Conservation (phyloP, 257 asterid genomes). For the Echium plantagineum region DNA sequence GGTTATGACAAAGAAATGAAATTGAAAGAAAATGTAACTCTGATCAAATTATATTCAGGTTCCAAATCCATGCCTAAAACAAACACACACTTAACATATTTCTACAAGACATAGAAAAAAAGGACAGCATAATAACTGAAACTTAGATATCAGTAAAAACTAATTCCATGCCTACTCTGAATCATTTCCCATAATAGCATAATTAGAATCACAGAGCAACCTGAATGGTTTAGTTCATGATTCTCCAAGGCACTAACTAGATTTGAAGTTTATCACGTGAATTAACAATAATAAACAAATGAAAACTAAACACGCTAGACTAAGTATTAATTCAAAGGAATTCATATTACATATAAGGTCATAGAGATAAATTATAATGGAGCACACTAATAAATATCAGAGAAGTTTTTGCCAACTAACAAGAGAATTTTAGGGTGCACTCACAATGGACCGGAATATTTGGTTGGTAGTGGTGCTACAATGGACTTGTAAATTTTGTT, state of each 20-base stretch:
- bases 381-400: neutral
- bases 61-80: neutral
- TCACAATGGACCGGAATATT: conserved; percentile 79
- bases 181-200: neutral
- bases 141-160: too few relatives aligned
- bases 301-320: neutral
- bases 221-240: neutral
- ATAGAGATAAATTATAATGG: too few relatives aligned
- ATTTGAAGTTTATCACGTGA: neutral
- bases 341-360: neutral
- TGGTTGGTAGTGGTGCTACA: conserved; percentile 73
- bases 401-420: conserved; percentile 3
- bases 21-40: neutral
- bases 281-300: too few relatives aligned
- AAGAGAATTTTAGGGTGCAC: conserved; percentile 17
- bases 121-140: too few relatives aligned
- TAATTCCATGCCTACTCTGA: too few relatives aligned
- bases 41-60: neutral
- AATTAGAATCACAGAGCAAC: neutral
- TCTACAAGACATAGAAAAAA: neutral
- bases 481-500: conserved; percentile 82
- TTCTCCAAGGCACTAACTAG: neutral
- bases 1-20: neutral
- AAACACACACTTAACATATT: neutral
- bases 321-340: neutral